A percentile compares a stretch with the other conserved stretches of the same genome.
phyloP scores from a whole-genome alignment of 192 early-diverging fungal genomes.

The Mortierella claussenii region DNA sequence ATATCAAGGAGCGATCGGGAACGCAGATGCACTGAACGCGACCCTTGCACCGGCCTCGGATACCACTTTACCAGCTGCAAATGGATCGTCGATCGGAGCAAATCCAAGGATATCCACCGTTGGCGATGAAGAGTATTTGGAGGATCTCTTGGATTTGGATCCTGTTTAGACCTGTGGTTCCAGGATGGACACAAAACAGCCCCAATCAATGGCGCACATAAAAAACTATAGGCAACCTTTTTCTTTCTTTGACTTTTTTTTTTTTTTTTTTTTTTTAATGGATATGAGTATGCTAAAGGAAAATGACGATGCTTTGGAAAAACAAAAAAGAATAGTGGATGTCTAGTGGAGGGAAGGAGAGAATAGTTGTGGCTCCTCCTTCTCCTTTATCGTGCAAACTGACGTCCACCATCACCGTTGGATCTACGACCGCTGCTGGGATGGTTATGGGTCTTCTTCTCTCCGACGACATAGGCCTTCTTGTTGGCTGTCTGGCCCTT shows the following conservation, averaged over 20 bases:
- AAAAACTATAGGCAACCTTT: too few relatives aligned
- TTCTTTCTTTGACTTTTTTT: too few relatives aligned
- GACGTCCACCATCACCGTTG: constrained; percentile 44
- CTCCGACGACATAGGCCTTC: constrained; percentile 50
- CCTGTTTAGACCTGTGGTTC: constrained; percentile 13
- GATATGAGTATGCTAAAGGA: too few relatives aligned
- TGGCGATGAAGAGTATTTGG: constrained; percentile 23
- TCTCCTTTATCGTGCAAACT: constrained; percentile 41
- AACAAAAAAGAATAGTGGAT: too few relatives aligned
- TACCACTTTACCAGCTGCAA: neutral
- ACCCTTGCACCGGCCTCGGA: neutral
- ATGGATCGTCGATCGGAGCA: constrained; percentile 5
- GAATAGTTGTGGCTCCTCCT: too few relatives aligned
- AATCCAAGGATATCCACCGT: constrained; percentile 39
- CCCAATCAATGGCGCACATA: too few relatives aligned
- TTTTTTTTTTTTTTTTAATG: too few relatives aligned
- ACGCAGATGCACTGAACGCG: neutral
- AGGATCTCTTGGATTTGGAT: constrained; percentile 33
- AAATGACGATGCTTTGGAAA: too few relatives aligned
- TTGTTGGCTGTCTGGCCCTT: constrained; percentile 48
- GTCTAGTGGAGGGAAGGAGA: too few relatives aligned
- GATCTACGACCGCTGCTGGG: constrained; percentile 40
- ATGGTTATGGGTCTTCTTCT: constrained; percentile 47
- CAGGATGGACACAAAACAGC: too few relatives aligned
- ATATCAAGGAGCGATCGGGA: constrained; percentile 2